phyloP scores from a whole-genome alignment of 768 basidiomycete genomes.

The Cantharellus cinnabarinus region DNA sequence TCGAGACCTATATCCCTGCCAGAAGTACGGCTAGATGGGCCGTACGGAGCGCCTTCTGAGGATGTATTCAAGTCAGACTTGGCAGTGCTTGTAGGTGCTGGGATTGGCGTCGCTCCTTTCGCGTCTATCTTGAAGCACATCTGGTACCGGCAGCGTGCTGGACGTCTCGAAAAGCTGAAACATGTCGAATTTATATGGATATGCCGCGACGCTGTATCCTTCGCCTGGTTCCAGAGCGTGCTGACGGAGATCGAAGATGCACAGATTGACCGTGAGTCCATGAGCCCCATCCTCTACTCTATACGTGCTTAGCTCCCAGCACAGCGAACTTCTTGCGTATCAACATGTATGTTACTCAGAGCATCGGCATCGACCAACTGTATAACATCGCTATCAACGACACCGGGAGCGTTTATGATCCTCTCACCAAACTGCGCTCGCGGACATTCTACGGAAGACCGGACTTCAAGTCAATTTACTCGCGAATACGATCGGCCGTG shows the following conservation, averaged over 20 bases:
- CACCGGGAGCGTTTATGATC: neutral
- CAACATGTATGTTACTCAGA: neutral
- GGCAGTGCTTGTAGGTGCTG: slow-evolving; percentile 73
- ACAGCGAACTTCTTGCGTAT: neutral
- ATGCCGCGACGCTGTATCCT: slow-evolving; percentile 74
- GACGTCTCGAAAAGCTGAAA: slow-evolving; percentile 59
- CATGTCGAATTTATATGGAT: slow-evolving; percentile 95
- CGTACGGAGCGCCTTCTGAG: slow-evolving; percentile 82
- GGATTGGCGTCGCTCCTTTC: slow-evolving; percentile 93
- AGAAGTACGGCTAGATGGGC: slow-evolving; percentile 88
- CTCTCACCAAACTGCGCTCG: neutral
- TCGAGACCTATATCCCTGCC: slow-evolving; percentile 57
- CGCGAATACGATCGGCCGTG: neutral
- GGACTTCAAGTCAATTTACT: neutral
- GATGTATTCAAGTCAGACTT: slow-evolving; percentile 50
- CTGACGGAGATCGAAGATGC: slow-evolving; percentile 45
- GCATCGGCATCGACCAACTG: neutral
- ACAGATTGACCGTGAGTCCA: neutral
- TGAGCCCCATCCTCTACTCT: neutral
- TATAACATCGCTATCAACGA: neutral
- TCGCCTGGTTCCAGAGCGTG: slow-evolving; percentile 88
- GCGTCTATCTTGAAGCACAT: slow-evolving; percentile 55
- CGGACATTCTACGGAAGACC: neutral
- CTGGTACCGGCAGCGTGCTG: slow-evolving; percentile 77
- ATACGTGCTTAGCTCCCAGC: neutral